phyloP scores from a whole-genome alignment of 2,329 filamentous ascomycete genomes.

The Sclerotinia minor region DNA sequence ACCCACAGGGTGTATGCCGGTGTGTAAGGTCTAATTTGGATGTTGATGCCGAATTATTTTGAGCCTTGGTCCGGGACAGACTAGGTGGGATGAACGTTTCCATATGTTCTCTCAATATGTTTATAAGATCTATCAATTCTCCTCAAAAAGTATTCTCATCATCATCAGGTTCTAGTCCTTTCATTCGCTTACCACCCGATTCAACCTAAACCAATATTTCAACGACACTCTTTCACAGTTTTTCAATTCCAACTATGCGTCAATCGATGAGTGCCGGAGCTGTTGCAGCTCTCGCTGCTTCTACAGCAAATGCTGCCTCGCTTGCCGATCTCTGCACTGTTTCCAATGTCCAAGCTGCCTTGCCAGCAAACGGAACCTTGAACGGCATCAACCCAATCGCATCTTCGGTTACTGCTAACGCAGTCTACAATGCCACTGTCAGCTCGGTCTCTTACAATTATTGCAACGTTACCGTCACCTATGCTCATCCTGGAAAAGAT shows the following conservation, averaged over 20 bases:
- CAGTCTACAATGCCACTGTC: conserved; percentile 43
- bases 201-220: background rate
- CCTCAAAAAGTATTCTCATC: background rate
- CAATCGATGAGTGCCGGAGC: conserved; percentile 6
- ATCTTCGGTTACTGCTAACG: conserved; percentile 44
- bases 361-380: conserved; percentile 15
- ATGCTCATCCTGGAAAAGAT: conserved; percentile 47
- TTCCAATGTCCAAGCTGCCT: conserved; percentile 1
- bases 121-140: background rate
- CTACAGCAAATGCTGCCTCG: conserved; percentile 4
- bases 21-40: background rate
- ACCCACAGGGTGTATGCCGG: background rate
- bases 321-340: conserved; percentile 11
- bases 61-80: background rate
- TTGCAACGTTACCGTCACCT: conserved; percentile 51
- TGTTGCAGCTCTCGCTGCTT: conserved; percentile 28
- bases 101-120: background rate
- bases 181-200: background rate
- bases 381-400: conserved; percentile 35
- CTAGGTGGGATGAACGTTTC: conserved; percentile 4
- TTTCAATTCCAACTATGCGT: background rate
- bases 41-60: background rate
- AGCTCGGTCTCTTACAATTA: conserved; percentile 42
- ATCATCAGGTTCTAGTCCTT: background rate
- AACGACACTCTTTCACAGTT: background rate